A percentile compares a stretch with the other conserved stretches of the same genome.
Evolutionary conservation across 2,329 filamentous ascomycete genomes (phyloP).

Genomic region (Xylaria sp.): DNA sequence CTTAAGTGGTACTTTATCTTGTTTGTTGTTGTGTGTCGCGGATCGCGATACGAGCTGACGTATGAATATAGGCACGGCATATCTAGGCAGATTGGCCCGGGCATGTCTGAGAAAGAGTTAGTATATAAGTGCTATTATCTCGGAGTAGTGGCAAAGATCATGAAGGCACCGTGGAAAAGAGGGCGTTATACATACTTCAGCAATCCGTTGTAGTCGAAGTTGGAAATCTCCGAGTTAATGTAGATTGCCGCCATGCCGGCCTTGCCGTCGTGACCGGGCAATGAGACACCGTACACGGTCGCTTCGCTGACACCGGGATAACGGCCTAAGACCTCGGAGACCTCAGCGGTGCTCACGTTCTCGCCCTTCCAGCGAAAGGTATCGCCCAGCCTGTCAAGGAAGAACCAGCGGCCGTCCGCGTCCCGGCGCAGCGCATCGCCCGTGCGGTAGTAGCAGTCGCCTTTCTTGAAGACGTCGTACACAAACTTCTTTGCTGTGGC

Average conservation of each 20-base stretch:
- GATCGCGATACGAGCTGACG: conserved; percentile 68
- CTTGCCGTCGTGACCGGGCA: conserved; percentile 75
- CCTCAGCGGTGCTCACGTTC: conserved; percentile 75
- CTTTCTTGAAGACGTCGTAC: conserved; percentile 71
- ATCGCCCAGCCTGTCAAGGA: conserved; percentile 75
- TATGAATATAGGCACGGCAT: conserved; percentile 81
- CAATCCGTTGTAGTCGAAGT: conserved; percentile 70
- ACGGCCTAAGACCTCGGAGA: conserved; percentile 70
- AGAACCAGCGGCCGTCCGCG: conserved; percentile 74
- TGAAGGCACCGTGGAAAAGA: neutral
- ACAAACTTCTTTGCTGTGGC: conserved; percentile 76
- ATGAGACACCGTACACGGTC: conserved; percentile 75
- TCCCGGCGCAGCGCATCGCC: conserved; percentile 74
- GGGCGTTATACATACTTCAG: conserved; percentile 57
- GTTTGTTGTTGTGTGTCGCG: conserved; percentile 81
- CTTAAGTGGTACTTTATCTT: conserved; percentile 78
- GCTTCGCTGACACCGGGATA: conserved; percentile 71
- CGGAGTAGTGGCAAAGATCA: neutral
- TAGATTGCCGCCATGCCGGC: conserved; percentile 73
- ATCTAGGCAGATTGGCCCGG: conserved; percentile 71
- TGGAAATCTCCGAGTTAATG: conserved; percentile 58
- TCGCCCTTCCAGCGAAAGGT: conserved; percentile 81
- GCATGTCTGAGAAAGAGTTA: conserved; percentile 56
- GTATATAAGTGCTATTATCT: neutral
- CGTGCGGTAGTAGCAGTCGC: conserved; percentile 75